These are phyloP conservation scores for Boletus rubescentipes DNA, from an alignment of 768 basidiomycete species.

Conservation along the genomic window DNA sequence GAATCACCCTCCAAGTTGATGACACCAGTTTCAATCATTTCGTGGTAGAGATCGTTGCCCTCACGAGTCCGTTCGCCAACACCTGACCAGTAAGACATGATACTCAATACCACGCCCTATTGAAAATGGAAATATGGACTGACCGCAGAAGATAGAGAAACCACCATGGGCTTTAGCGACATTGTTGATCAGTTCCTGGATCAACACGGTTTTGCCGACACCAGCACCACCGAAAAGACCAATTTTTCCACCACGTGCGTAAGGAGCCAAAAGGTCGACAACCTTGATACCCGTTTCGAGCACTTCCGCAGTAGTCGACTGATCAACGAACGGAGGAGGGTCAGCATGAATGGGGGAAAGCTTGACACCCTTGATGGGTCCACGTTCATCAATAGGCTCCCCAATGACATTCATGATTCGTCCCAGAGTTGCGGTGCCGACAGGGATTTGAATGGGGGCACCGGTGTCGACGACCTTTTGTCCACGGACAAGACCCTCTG, in stretches of 20 bases:
- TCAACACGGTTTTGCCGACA: constrained; percentile 99
- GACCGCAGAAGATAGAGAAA: constrained; percentile 99
- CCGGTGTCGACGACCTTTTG: constrained; percentile 97
- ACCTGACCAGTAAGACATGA: constrained; percentile 47
- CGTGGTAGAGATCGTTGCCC: constrained; percentile 99
- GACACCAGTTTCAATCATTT: constrained; percentile 99
- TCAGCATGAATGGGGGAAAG: constrained; percentile 94
- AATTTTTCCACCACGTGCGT: constrained; percentile 99
- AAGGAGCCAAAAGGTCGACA: constrained; percentile 98
- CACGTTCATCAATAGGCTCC: constrained; percentile 99
- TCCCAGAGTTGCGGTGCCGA: constrained; percentile 91
- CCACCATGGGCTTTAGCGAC: constrained; percentile 99
- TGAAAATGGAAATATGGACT: constrained; percentile 20
- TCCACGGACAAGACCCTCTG: constrained; percentile 99
- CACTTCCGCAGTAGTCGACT: constrained; percentile 98
- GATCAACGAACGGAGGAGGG: constrained; percentile 95
- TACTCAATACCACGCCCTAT: constrained; percentile 7
- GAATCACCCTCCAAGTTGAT: constrained; percentile 99
- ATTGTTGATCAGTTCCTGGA: constrained; percentile 99
- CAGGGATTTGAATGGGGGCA: constrained; percentile 93
- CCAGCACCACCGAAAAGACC: constrained; percentile 99
- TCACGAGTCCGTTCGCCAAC: constrained; percentile 99
- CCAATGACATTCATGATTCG: constrained; percentile 99
- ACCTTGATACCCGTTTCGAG: constrained; percentile 99
- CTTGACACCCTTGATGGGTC: constrained; percentile 96